Base-by-base conservation (phyloP, 306 rosid genomes). In the Dryas alaskensis region DNA sequence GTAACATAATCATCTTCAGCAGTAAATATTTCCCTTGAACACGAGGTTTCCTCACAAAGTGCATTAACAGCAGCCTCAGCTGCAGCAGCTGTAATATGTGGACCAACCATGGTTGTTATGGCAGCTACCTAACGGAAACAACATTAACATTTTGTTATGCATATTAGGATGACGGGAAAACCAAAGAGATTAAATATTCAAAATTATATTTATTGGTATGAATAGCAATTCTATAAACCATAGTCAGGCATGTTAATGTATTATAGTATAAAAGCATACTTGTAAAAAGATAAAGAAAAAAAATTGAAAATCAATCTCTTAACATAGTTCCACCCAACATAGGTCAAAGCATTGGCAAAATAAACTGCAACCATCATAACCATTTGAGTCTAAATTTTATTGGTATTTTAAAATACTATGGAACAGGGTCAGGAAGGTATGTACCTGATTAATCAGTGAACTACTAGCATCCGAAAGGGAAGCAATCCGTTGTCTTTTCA, bases 371-470 rank as follows among this genome's bases (percentile, higher is more conserved):
- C 70, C 51, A 22, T 57, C 14, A 40, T 44, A 17, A 55, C 54
- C 45, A 57, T 25, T 70, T 22, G 17, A 25, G 10, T 7, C 14
- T 57, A 13, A 8, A 39, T 4, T 62, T 43, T 17, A 48, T 67
- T 27, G 13, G 59, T 22, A 49, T 4, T 31, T 55, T 14, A 67
- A 64, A 27, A 53, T 31, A 49, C 8, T 12, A 49, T 16, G 10
- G 8, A 44, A 22, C 22, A 66, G 51, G 11, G 55, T 43, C 65
- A 50, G 70, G 67, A 78, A 69, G 1, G 27, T 22, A 44, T 64
- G 50, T 66, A 89, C 98, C 95, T 88, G 96, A 73, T 83, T 81
- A 91, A 94, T 84, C n/a, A 94, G 85, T 25, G 90, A 89, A 75
- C 92, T 78, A 77, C 90, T 84, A 62, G 87, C 75, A 84, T 85